These are phyloP conservation scores for Aureobasidium subglaciale DNA, from an alignment of 2,329 filamentous ascomycete species.

Conservation along the genomic window DNA sequence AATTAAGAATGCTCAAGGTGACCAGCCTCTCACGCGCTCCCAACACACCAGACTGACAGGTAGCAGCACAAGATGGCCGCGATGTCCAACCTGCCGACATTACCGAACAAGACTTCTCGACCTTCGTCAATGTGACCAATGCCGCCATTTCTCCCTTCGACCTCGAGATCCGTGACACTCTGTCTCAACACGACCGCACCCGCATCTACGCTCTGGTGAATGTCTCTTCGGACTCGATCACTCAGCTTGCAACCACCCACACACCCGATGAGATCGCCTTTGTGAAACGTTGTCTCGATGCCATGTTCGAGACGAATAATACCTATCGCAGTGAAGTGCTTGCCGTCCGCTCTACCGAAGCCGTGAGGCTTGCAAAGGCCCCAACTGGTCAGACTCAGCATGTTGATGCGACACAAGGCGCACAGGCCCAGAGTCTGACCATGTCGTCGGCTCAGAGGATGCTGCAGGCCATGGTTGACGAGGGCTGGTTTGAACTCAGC, in stretches of 20 bases:
- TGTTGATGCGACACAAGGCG: neutral
- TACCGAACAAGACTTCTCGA: constrained; percentile 58
- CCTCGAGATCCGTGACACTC: constrained; percentile 71
- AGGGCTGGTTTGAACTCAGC: constrained; percentile 81
- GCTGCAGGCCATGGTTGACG: constrained; percentile 61
- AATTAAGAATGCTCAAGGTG: constrained; percentile 58
- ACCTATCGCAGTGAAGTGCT: constrained; percentile 72
- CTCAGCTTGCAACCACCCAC: constrained; percentile 78
- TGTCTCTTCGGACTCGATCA: constrained; percentile 73
- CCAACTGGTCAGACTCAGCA: neutral
- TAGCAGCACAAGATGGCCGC: constrained; percentile 1
- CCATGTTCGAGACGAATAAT: constrained; percentile 88
- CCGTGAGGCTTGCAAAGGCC: constrained; percentile 54
- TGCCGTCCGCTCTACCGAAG: constrained; percentile 73
- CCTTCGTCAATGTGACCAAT: constrained; percentile 65
- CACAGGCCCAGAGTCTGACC: constrained; percentile 48
- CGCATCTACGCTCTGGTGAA: constrained; percentile 83
- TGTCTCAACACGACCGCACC: constrained; percentile 55
- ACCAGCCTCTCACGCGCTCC: constrained; percentile 34
- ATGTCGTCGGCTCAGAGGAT: constrained; percentile 70
- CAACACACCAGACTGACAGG: neutral
- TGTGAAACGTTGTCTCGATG: constrained; percentile 78
- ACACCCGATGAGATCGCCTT: constrained; percentile 80
- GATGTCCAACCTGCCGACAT: constrained; percentile 54
- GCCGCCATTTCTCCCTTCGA: constrained; percentile 71